Base-by-base conservation (phyloP, 352 stramenopile species). In the Globisporangium irregulare region DNA sequence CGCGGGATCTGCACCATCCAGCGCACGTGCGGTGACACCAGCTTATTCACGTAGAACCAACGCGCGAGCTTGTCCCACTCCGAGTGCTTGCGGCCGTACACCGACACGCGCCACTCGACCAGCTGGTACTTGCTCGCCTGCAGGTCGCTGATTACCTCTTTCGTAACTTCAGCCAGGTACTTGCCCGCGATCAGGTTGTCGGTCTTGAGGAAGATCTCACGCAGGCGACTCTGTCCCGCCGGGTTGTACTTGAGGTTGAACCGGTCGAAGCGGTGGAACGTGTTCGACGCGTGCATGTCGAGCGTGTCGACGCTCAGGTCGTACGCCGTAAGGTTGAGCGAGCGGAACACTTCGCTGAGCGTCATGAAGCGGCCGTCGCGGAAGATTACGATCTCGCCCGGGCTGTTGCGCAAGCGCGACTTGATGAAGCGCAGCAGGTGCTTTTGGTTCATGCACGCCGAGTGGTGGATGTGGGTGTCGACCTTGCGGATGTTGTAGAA, bases 231-330 rank as follows among this genome's bases (percentile, higher is more conserved):
- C 77, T 99, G 92, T 50, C 78, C 96, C 70, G 95, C 78, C 25
- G 97, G 98, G 79, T 98, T 99, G 81, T 99, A 99, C 83, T 99
- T 99, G 51, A 98, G 81, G 78, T 99, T 99, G 76, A 99, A 99
- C 43, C 98, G 97, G 75, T 99, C 98, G 80, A 99, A 99, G 68
- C 97, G 88, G 72, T 99, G 97, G 82, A 99, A 99, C 54, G 95
- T 99, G 76, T 99, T 99, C 84, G 98, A 98, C n/a, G 98, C 97
- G 72, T 99, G 90, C 80, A 99, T 99, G 81, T 99, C 96, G 46
- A 99, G 92, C 48, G 97, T 99, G 76, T 99, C 97, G 63, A 99
- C 98, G 56, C 94, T 99, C 58, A 99, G 80, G 73, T 99, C 96
- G 76, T 99, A 99, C 4, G 95, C 94, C 57, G 97, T 98, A 36